A percentile compares a stretch with the other conserved stretches of the same genome.
phyloP scores from a whole-genome alignment of 805 yeast genomes.

The Starmerella apicola region DNA sequence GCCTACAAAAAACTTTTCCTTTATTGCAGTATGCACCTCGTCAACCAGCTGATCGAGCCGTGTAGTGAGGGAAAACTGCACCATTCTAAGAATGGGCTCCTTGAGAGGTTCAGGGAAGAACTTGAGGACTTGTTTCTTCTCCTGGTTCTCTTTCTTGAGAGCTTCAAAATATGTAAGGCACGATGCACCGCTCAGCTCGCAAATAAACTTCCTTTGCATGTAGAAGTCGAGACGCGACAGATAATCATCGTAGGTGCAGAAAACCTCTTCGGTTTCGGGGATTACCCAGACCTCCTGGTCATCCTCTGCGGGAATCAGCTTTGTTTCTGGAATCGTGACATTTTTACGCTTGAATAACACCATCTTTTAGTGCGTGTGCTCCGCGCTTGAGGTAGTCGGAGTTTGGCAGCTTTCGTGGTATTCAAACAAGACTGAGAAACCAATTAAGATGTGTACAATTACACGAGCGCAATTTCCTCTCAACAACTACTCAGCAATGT shows the following conservation, averaged over 20 bases:
- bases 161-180: conserved; percentile 89
- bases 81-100: conserved; percentile 77
- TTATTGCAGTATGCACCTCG: conserved; percentile 64
- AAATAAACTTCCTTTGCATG: conserved; percentile 60
- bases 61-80: conserved; percentile 71
- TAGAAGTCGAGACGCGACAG: conserved; percentile 36
- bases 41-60: conserved; percentile 82
- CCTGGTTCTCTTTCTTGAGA: conserved; percentile 48
- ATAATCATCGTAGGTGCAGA: conserved; percentile 61
- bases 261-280: conserved; percentile 83
- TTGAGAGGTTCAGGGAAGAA: conserved; percentile 83
- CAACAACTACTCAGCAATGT: too few relatives aligned
- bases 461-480: neutral
- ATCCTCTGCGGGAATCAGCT: conserved; percentile 17
- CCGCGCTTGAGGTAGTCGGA: neutral
- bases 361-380: conserved; percentile 14
- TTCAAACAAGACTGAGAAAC: too few relatives aligned
- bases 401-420: neutral
- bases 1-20: conserved; percentile 81
- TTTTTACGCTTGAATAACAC: conserved; percentile 31
- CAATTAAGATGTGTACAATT: too few relatives aligned
- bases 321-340: conserved; percentile 24
- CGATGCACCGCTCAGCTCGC: conserved; percentile 92
- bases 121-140: conserved; percentile 48
- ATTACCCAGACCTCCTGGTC: conserved; percentile 66